Base-by-base conservation (phyloP, 108 stramenopile species). In the Cyclotella cryptica region DNA sequence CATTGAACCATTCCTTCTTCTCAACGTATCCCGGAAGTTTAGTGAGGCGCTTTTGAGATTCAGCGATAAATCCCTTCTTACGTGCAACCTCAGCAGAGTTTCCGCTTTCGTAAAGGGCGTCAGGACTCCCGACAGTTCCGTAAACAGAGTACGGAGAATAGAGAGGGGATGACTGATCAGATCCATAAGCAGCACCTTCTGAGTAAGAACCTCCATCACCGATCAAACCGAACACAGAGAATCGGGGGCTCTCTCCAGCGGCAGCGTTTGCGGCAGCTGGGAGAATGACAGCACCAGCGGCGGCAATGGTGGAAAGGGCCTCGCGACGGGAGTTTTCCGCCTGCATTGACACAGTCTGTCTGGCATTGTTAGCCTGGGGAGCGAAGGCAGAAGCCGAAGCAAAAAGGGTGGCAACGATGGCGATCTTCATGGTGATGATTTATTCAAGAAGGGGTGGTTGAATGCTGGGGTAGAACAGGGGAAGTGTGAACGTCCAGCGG, bases 101-200 rank as follows among this genome's bases (percentile, higher is more conserved):
- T 13, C 60, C 83, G 10, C 59, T 21, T 53, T 90, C 80, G 87
- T 86, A 95, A 22, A 90, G 78, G 57, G 92, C 69, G 19, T 82
- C 80, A 0, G 47, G 46, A 2, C 17, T 27, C 27, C 85, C 82
- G 14, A 43, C 82, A 14, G 80, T 72, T 52, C 84, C 80, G 83
- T 95, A 95, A 11, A 90, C 87, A 44, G 94, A 95, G 90, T 95
- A 95, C 24, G 92, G 89, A 40, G 92, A 93, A 88, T 95, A 95
- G 40, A 74, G 22, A 10, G 75, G 60, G 44, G 78, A 17, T 27
- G 85, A 62, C 64, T 95, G 94, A 65, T 95, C 94, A 54, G 84
- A 78, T 75, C 94, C 94, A 84, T 93, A 95, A 27, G 94, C 94
- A 67, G 90, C 94, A 70, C 92, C 94, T 86, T 95, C 94, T 55